These are phyloP conservation scores for Ascochyta fabae DNA, from an alignment of 2,329 filamentous ascomycete genomes.

Conservation along the genomic window DNA sequence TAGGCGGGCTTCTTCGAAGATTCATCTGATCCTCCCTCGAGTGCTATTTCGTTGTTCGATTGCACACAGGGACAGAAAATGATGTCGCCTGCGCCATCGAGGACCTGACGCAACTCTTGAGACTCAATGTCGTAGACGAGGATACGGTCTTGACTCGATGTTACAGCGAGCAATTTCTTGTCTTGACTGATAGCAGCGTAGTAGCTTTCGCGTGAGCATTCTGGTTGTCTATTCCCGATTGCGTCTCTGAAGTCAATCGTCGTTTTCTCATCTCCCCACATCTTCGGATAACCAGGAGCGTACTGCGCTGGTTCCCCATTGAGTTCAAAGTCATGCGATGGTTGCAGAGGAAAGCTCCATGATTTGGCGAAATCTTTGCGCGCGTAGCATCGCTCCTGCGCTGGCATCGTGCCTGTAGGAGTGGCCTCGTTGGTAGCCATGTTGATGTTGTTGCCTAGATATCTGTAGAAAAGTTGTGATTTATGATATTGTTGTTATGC, in stretches of 20 bases:
- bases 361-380: conserved; percentile 18
- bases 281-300: conserved; percentile 24
- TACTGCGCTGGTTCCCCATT: conserved; percentile 21
- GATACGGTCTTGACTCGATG: conserved; percentile 18
- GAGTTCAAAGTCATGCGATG: conserved; percentile 23
- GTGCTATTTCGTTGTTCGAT: not conserved
- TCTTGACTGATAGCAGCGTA: conserved; percentile 29
- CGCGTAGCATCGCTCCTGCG: not conserved
- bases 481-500: not conserved
- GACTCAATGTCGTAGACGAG: conserved; percentile 31
- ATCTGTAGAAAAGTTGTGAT: not conserved
- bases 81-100: conserved; percentile 31
- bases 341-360: conserved; percentile 22
- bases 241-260: conserved; percentile 20
- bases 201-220: conserved; percentile 8
- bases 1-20: conserved; percentile 23
- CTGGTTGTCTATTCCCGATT: not conserved
- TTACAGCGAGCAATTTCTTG: conserved; percentile 33
- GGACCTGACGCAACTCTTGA: conserved; percentile 29
- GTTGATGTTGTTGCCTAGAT: not conserved
- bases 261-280: conserved; percentile 20
- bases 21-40: not conserved
- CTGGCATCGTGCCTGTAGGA: not conserved
- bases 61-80: conserved; percentile 22
- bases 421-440: not conserved